Conservation (phyloP, 2,329 filamentous ascomycete genomes). For the Sporothrix brunneoviolacea region DNA sequence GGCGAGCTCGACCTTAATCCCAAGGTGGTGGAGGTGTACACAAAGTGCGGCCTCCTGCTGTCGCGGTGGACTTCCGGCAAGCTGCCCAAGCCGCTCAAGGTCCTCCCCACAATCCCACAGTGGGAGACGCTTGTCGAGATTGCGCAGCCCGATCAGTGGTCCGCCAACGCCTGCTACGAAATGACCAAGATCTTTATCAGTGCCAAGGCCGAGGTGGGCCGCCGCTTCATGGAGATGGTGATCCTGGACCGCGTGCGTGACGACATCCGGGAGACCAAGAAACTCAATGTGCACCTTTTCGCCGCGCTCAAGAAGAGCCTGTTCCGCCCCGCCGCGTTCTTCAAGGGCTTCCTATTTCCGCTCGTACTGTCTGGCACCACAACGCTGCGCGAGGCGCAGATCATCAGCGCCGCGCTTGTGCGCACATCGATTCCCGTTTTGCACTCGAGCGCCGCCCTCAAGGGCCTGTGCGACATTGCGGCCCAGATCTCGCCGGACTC, state of each 20-base stretch:
- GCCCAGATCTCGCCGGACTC: constrained; percentile 80
- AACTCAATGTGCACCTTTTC: constrained; percentile 93
- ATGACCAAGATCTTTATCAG: constrained; percentile 91
- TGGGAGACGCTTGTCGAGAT: constrained; percentile 48
- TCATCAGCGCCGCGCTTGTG: constrained; percentile 78
- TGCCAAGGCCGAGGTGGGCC: constrained; percentile 69
- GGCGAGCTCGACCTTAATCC: constrained; percentile 72
- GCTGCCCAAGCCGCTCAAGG: constrained; percentile 95
- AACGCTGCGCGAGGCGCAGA: constrained; percentile 85
- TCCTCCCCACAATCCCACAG: constrained; percentile 82
- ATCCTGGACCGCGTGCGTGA: constrained; percentile 86
- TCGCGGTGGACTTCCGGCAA: constrained; percentile 90
- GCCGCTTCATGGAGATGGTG: constrained; percentile 80
- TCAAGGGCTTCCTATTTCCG: constrained; percentile 89
- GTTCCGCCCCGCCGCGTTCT: constrained; percentile 93
- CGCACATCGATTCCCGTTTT: constrained; percentile 83
- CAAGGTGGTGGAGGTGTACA: constrained; percentile 91
- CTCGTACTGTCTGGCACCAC: constrained; percentile 80
- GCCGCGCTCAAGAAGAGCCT: constrained; percentile 85
- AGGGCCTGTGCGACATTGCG: constrained; percentile 88
- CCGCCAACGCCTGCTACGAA: constrained; percentile 74
- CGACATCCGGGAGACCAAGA: constrained; percentile 89
- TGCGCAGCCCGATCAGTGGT: constrained; percentile 56
- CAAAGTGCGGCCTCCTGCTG: constrained; percentile 79
- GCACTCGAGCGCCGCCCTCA: constrained; percentile 85